Base-by-base conservation (phyloP, 306 rosid species). In the Trichosanthes cucumerina region DNA sequence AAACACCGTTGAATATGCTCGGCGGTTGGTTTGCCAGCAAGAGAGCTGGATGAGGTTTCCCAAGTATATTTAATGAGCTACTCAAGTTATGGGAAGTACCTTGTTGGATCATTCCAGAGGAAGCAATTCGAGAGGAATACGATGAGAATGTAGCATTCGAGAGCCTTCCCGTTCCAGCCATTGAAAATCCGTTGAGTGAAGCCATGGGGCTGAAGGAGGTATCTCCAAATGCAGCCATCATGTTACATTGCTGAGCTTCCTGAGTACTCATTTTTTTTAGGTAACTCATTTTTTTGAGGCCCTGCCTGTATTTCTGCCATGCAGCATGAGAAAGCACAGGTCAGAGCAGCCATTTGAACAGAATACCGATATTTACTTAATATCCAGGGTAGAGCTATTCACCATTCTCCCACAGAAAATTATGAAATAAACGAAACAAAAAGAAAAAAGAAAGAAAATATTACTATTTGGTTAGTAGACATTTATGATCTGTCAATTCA, bases 291-390 rank as follows among this genome's bases (percentile, higher is more conserved):
- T 66, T 89, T 85, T 75, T 89, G 24, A 92, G 90, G 80, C 82
- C 83, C 56, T 81, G 86, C 71, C 93, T 88, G 81, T 78, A 91
- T 83, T 92, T 93, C 98, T 91, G 93, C 82, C 80, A 78, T 28
- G 41, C 80, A 46, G 33, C 69, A 81, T 59, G 56, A 59, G 69
- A 28, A 77, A 77, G 15, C 10, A 44, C 19, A 4, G 58, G 23
- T 71, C 24, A 50, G 58, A 4, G 41, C 21, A 7, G 38, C 21
- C 26, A 73, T 49, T 46, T 18, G 26, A 73, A 46, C 12, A 23
- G 23, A 44, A 26, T 5, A 6, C 59, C 41, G 31, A 47, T 46
- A 10, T 47, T 73, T 73, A 14, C 53, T 0, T 4, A 3, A 12
- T 15, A 12, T 5, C 59, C 23, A 7, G 46, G 47, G 19, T 52